Conservation (phyloP, 768 basidiomycete species). For the Mrakia hoshinonis region DNA sequence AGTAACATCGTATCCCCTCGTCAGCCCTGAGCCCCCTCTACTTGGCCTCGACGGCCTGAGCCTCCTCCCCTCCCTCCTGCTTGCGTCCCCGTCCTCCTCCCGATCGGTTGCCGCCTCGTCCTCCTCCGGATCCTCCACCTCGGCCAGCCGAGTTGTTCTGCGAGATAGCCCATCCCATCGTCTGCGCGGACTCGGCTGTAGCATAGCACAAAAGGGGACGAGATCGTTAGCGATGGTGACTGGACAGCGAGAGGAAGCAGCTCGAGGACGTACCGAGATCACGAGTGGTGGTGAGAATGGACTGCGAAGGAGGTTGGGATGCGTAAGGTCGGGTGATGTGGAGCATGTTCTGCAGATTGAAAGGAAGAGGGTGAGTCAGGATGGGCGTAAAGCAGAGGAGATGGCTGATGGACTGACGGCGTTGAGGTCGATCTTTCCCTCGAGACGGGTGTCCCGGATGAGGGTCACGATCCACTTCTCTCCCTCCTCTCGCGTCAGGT, state of each 20-base stretch:
- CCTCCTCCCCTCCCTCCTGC: slow-evolving; percentile 17
- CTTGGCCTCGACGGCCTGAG: slow-evolving; percentile 20
- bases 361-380: background rate
- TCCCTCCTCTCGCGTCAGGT: slow-evolving; percentile 86
- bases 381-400: background rate
- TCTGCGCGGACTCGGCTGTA: slow-evolving; percentile 27
- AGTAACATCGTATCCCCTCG: background rate
- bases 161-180: slow-evolving; percentile 28
- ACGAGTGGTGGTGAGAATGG: slow-evolving; percentile 28
- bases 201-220: too few relatives aligned
- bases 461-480: slow-evolving; percentile 99
- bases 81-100: slow-evolving; percentile 7
- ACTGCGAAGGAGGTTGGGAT: slow-evolving; percentile 24
- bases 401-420: slow-evolving; percentile 50
- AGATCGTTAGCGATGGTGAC: too few relatives aligned
- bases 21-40: background rate
- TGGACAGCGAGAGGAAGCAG: background rate
- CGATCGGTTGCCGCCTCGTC: slow-evolving; percentile 2
- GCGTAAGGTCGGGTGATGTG: slow-evolving; percentile 70
- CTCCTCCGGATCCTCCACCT: slow-evolving; percentile 1
- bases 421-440: slow-evolving; percentile 95
- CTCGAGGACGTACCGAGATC: slow-evolving; percentile 17
- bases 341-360: slow-evolving; percentile 67
- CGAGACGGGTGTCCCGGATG: slow-evolving; percentile 88
- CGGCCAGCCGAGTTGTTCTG: background rate